Percentiles rank a stretch among this genome's conserved stretches.
These are phyloP conservation scores for Fraxinus xanthoxyloides DNA, from an alignment of 305 asterid species.

Conservation along the genomic window DNA sequence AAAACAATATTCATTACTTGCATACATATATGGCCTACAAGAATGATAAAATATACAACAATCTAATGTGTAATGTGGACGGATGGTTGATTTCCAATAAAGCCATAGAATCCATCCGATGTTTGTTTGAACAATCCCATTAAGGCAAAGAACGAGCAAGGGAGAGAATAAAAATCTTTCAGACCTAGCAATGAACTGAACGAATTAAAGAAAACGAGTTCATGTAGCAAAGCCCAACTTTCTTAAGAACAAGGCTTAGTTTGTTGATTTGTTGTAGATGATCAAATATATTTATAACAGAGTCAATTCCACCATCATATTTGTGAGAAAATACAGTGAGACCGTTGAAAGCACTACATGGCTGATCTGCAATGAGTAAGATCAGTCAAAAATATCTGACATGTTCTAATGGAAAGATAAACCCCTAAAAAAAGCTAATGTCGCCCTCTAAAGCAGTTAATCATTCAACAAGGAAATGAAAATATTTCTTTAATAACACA, in stretches of 20 bases:
- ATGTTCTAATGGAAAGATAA: neutral
- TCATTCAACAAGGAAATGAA: neutral
- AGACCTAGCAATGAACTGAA: neutral
- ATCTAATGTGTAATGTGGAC: neutral
- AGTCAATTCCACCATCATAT: neutral
- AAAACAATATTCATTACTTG: neutral
- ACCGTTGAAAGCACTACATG: neutral
- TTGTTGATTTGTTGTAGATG: neutral
- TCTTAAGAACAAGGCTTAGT: neutral
- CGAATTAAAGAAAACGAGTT: neutral
- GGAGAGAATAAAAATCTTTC: neutral
- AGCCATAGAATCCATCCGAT: neutral
- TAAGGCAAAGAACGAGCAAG: neutral
- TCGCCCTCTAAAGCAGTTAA: neutral
- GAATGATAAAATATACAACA: neutral
- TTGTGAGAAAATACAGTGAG: neutral
- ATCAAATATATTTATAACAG: neutral
- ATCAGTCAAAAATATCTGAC: neutral
- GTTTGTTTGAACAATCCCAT: neutral
- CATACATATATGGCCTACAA: neutral
- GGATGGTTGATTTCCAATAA: neutral
- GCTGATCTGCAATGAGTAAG: neutral
- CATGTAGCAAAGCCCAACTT: neutral
- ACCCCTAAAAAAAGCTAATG: neutral
- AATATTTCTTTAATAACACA: neutral